Evolutionary conservation across 2,329 filamentous ascomycete genomes (phyloP).

Genomic region (Coniochaeta hoffmannii): DNA sequence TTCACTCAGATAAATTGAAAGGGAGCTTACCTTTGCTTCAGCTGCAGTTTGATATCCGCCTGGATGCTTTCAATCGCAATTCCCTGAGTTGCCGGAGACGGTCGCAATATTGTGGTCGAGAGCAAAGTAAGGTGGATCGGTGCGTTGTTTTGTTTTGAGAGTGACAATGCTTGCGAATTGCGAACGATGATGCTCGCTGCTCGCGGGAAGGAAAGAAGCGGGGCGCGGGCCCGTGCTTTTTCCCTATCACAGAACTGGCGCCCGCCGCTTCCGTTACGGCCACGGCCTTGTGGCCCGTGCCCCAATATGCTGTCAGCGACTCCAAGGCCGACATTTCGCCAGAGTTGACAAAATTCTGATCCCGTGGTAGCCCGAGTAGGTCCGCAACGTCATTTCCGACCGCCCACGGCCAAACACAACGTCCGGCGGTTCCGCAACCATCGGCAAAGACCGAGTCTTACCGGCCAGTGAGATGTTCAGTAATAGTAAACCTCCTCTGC

Average conservation of each 20-base stretch:
- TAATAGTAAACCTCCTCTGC: background rate
- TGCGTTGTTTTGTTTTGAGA: conserved; percentile 1
- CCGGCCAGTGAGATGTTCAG: background rate
- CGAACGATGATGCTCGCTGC: background rate
- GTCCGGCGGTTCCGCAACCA: background rate
- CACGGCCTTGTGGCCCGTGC: background rate
- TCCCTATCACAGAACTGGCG: background rate
- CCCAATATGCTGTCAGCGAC: background rate
- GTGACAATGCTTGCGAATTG: background rate
- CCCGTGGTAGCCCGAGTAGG: background rate
- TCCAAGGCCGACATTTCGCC: background rate
- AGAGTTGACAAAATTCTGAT: background rate
- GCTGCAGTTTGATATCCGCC: background rate
- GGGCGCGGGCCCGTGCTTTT: background rate
- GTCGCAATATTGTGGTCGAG: background rate
- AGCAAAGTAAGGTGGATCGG: background rate
- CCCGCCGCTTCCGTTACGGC: background rate
- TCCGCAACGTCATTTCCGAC: conserved; percentile 1
- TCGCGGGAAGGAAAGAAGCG: background rate
- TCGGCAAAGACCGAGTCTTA: background rate
- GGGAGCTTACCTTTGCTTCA: background rate
- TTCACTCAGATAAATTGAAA: background rate
- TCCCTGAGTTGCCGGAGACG: background rate
- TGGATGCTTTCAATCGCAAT: background rate
- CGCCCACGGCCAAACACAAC: background rate